Percentiles rank a stretch among this genome's conserved stretches.
These are phyloP conservation scores for Apiotrichum gamsii DNA, from an alignment of 1,284 basidiomycete genomes.

Conservation along the genomic window DNA sequence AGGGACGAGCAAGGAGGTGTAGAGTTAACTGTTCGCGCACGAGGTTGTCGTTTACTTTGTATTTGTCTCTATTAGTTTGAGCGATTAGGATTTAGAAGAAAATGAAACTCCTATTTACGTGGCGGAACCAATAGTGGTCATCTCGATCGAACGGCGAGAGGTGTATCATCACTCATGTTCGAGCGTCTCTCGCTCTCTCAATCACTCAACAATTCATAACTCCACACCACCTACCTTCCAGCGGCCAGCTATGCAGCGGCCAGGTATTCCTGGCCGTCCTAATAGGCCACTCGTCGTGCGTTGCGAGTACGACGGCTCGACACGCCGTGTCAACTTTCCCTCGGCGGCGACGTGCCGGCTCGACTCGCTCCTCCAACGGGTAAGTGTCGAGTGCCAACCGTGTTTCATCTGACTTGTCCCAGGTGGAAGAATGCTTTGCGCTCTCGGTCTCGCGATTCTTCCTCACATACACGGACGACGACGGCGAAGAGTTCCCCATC, in stretches of 20 bases:
- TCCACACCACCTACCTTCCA: no score
- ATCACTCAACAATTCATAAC: background rate
- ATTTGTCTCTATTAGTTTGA: no score
- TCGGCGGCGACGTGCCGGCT: slow-evolving; percentile 70
- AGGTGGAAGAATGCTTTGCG: slow-evolving; percentile 77
- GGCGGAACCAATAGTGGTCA: no score
- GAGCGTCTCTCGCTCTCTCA: background rate
- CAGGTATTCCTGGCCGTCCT: slow-evolving; percentile 44
- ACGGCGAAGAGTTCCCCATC: slow-evolving; percentile 65
- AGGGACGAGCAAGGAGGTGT: background rate
- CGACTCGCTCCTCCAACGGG: slow-evolving; percentile 62
- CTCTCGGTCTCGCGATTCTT: slow-evolving; percentile 62
- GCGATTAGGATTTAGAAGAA: no score
- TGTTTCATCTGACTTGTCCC: background rate
- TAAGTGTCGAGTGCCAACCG: slow-evolving; percentile 45
- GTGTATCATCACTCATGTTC: no score
- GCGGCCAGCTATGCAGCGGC: slow-evolving; percentile 2
- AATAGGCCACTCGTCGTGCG: slow-evolving; percentile 67
- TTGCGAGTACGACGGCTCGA: slow-evolving; percentile 66
- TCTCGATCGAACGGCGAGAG: no score
- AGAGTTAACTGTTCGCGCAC: no score
- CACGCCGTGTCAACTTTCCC: slow-evolving; percentile 67
- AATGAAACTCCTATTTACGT: no score
- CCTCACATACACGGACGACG: slow-evolving; percentile 79
- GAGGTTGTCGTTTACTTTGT: no score